phyloP scores from a whole-genome alignment of 345 rosid genomes.

The Geranium rotundifolium region DNA sequence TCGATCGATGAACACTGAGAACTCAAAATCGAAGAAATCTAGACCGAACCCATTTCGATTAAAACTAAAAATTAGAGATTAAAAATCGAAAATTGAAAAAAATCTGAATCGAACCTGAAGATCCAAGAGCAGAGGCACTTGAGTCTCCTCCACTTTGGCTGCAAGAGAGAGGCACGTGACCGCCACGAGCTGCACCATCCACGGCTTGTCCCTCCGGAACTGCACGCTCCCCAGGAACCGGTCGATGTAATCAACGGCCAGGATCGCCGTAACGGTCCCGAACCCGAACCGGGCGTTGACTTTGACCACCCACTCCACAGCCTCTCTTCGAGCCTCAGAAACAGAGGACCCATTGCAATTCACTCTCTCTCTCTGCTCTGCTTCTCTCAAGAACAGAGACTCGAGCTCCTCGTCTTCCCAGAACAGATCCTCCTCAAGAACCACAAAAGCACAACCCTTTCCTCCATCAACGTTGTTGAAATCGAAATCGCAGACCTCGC shows the following conservation, averaged over 20 bases:
- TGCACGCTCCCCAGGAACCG: constrained; percentile 48
- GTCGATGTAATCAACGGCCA: constrained; percentile 76
- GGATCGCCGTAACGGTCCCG: constrained; percentile 54
- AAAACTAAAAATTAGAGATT: too few species aligned
- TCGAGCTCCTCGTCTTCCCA: background rate
- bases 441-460: background rate
- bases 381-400: background rate
- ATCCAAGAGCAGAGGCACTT: constrained; percentile 71
- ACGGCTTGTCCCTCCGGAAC: constrained; percentile 55
- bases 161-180: constrained; percentile 86
- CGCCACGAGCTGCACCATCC: constrained; percentile 85
- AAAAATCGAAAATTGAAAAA: too few species aligned
- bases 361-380: too few species aligned
- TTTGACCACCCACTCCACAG: constrained; percentile 67
- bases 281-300: constrained; percentile 59
- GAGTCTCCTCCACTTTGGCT: constrained; percentile 89
- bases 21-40: too few species aligned
- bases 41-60: too few species aligned
- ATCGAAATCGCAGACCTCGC: background rate
- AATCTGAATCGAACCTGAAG: constrained; percentile 44
- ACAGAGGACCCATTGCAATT: background rate
- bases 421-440: constrained; percentile 32
- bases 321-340: constrained; percentile 7
- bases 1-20: too few species aligned
- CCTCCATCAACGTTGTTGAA: background rate